These are phyloP conservation scores for Plectosphaerella sp. DNA, from an alignment of 2,329 filamentous ascomycete species.

Conservation along the genomic window DNA sequence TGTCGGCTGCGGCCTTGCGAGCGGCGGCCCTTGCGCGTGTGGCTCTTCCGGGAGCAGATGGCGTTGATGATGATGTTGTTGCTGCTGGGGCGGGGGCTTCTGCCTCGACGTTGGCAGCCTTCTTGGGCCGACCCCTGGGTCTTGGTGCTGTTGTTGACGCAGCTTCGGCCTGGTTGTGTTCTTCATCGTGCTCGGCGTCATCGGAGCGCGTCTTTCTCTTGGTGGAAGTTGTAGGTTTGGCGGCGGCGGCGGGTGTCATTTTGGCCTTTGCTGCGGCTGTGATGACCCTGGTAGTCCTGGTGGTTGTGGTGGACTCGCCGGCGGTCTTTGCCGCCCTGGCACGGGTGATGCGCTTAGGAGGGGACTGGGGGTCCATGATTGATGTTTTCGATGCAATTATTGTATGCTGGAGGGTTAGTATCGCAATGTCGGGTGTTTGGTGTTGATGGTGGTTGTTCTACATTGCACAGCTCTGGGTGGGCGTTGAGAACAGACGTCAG, in stretches of 20 bases:
- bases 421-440: background rate
- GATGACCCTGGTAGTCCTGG: conserved; percentile 39
- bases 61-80: conserved; percentile 11
- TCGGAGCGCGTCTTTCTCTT: conserved; percentile 54
- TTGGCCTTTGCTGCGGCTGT: conserved; percentile 46
- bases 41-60: conserved; percentile 17
- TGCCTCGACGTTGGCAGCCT: conserved; percentile 19
- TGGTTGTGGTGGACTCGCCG: conserved; percentile 21
- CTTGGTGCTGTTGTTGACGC: conserved; percentile 26
- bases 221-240: conserved; percentile 17
- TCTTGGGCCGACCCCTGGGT: conserved; percentile 43
- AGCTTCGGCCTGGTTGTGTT: conserved; percentile 25
- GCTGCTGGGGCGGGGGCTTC: conserved; percentile 7
- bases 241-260: conserved; percentile 21
- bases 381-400: conserved; percentile 2
- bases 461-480: background rate
- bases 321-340: conserved; percentile 37
- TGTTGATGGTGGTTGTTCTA: background rate
- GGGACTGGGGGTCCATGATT: conserved; percentile 48
- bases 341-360: conserved; percentile 56
- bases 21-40: conserved; percentile 21
- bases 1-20: conserved; percentile 18
- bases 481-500: background rate
- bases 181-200: conserved; percentile 45
- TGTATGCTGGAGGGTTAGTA: conserved; percentile 2